Evolutionary conservation across 805 yeast species (phyloP).

Genomic region (Candida verbasci): DNA sequence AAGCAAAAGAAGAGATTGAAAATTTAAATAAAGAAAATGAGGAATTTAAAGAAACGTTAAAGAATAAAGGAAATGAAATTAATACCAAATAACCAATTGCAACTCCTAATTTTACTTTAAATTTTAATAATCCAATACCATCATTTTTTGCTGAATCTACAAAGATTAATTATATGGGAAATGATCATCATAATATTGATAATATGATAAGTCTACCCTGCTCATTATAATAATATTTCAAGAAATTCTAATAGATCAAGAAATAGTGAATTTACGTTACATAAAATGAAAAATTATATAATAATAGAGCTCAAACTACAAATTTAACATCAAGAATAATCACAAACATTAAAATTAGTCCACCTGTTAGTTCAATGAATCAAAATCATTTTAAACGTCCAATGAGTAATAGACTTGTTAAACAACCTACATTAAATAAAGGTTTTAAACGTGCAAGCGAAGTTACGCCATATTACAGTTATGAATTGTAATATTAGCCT

Average conservation of each 20-base stretch:
- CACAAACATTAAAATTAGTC: slow-evolving; percentile 9
- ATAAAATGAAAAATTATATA: no score
- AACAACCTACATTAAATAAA: slow-evolving; percentile 4
- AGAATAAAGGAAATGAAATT: neutral
- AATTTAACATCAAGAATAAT: slow-evolving; percentile 10
- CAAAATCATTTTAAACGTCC: neutral
- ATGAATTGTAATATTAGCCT: no score
- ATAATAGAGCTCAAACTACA: no score
- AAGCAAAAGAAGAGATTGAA: slow-evolving; percentile 10
- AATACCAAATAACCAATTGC: no score
- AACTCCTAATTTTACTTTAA: no score
- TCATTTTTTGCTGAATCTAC: slow-evolving; percentile 11
- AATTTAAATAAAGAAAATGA: slow-evolving; percentile 5
- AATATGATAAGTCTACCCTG: neutral
- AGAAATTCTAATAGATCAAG: neutral
- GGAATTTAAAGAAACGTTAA: neutral
- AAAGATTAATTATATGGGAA: slow-evolving; percentile 4
- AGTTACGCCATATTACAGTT: slow-evolving; percentile 8
- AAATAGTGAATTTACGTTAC: neutral
- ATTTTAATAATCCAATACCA: no score
- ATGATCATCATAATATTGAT: neutral
- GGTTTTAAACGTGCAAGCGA: slow-evolving; percentile 1
- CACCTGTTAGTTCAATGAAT: neutral
- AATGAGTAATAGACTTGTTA: neutral
- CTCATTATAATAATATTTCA: no score